Evolutionary conservation across 1,284 basidiomycete genomes (phyloP), one percentile per base, ranked within the genome.

Genomic region (Abortiporus biennis): DNA sequence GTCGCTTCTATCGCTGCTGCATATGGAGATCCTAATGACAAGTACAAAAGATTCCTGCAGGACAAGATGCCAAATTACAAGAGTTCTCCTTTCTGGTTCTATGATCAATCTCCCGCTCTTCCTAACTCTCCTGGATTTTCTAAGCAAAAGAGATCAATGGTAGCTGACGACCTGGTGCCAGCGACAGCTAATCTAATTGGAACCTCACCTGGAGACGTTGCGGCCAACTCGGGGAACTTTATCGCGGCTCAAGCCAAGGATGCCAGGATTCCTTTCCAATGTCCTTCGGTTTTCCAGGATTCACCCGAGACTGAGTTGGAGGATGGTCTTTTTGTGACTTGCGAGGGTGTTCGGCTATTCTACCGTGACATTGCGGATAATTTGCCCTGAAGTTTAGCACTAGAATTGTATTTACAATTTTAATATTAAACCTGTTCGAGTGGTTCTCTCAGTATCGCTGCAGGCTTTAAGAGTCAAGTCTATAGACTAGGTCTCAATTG

Each of bases 21-120:
- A 1, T 82, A 79, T 52, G 78, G 78, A 13, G 78, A 80, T 51
- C 67, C 72, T 4, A 55, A 58, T 22, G 74, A 74, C 22, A 73
- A 66, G 51, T 82, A 81, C 54, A 57, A 58, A 2, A 51, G 60
- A 13, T 80, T 68, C 53, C 54, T 79, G 24, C 51, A 74, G 62
- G 66, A 65, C 36, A 62, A 70, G 48, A 64, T 57, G 23, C 45
- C 47, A 24, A 52, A 54, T 30, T 76, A 74, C 57, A 48, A 58
- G 48, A 57, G 49, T 27, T 61, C 68, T 47, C 52, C 73, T 3
- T 78, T 63, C 53, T 78, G 67, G 65, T 74, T 71, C 54, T 78
- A 73, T 52, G 66, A 77, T 54, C 76, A 79, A 46, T 54, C 49
- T 30, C 41, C 35, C 5, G 60, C 60, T 4, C 43, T 62, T 3